Percentiles rank a stretch among this genome's conserved stretches.
phyloP scores from a whole-genome alignment of 768 basidiomycete genomes.

The Mycena chlorophos region DNA sequence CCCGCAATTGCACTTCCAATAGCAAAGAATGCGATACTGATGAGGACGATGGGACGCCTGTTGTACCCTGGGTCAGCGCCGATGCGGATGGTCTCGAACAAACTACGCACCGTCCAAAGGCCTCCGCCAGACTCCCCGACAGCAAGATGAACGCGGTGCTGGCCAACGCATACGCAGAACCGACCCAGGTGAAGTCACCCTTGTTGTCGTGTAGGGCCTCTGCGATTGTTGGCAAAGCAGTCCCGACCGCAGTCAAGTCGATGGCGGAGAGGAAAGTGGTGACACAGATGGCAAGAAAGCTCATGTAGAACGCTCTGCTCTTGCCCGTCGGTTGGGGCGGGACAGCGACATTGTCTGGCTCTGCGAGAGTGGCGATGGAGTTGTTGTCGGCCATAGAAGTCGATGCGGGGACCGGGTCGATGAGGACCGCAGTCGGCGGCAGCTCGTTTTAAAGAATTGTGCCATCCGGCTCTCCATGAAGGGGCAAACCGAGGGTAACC shows the following conservation, averaged over 20 bases:
- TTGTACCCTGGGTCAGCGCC: background rate
- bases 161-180: slow-evolving; percentile 41
- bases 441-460: no score
- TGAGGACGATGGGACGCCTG: slow-evolving; percentile 32
- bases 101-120: slow-evolving; percentile 32
- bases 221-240: slow-evolving; percentile 21
- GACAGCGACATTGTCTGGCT: background rate
- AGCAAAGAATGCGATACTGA: slow-evolving; percentile 34
- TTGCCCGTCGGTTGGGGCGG: background rate
- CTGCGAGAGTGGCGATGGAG: background rate
- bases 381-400: no score
- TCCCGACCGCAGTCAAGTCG: slow-evolving; percentile 20
- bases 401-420: no score
- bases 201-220: slow-evolving; percentile 19
- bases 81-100: background rate
- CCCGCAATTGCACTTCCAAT: slow-evolving; percentile 45
- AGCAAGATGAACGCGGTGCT: slow-evolving; percentile 43
- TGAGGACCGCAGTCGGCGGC: no score
- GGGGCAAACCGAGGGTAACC: no score
- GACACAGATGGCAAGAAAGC: slow-evolving; percentile 19
- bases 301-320: slow-evolving; percentile 20
- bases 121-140: slow-evolving; percentile 33
- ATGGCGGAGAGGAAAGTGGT: slow-evolving; percentile 17
- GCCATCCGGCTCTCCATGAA: no score
- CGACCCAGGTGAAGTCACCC: slow-evolving; percentile 29